Evolutionary conservation across 2,329 filamentous ascomycete genomes (phyloP).

Genomic region (Sporothrix euskadiensis): DNA sequence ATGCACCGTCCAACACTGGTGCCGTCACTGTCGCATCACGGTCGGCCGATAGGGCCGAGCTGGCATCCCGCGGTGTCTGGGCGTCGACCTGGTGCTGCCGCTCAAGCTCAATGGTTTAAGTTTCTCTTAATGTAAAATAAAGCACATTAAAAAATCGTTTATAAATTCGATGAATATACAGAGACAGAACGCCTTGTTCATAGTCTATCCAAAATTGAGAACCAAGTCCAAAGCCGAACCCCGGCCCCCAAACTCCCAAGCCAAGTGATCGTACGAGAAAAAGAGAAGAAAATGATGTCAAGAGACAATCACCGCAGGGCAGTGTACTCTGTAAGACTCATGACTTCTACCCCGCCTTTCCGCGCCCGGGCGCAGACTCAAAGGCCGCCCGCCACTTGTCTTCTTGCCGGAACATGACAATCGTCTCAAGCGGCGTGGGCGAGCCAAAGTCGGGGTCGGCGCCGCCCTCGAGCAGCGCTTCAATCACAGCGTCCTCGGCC

Average conservation of each 20-base stretch:
- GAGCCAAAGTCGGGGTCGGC: constrained; percentile 56
- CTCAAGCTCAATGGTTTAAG: too few relatives aligned
- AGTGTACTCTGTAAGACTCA: background rate
- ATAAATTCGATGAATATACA: background rate
- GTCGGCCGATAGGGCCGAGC: constrained; percentile 48
- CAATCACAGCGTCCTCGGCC: constrained; percentile 64
- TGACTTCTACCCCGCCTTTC: constrained; percentile 41
- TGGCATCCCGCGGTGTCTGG: constrained; percentile 55
- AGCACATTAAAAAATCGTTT: too few relatives aligned
- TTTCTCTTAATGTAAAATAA: too few relatives aligned
- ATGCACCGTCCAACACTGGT: constrained; percentile 59
- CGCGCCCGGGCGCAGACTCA: constrained; percentile 50
- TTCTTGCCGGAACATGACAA: constrained; percentile 55
- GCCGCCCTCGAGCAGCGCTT: constrained; percentile 53
- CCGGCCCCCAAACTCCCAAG: background rate
- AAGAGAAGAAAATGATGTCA: background rate
- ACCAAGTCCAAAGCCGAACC: background rate
- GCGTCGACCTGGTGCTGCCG: constrained; percentile 44
- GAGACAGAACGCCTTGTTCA: background rate
- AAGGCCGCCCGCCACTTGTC: constrained; percentile 53
- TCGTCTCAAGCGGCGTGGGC: constrained; percentile 52
- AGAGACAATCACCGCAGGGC: background rate
- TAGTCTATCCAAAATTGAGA: background rate
- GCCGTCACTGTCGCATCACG: constrained; percentile 55
- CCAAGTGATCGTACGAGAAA: background rate